A percentile compares a stretch with the other conserved stretches of the same genome.
Conservation (phyloP, 768 basidiomycete genomes). For the Tylopilus rubrobrunneus region DNA sequence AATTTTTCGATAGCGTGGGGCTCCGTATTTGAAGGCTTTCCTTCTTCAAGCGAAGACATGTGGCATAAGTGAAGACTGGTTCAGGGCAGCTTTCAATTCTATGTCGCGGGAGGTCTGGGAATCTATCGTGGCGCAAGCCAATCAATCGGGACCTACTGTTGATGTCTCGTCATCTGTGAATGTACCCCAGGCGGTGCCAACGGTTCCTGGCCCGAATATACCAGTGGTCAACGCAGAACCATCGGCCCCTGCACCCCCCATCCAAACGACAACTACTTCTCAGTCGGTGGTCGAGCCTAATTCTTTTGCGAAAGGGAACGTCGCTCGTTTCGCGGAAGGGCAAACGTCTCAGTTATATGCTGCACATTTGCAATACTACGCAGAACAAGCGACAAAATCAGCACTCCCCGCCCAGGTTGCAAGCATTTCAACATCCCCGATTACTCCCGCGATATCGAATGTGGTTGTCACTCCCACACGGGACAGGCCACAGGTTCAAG, state of each 20-base stretch:
- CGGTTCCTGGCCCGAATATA: not conserved
- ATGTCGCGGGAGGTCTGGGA: conserved; percentile 16
- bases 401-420: conserved; percentile 3
- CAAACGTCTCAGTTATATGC: conserved; percentile 4
- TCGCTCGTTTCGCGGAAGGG: not conserved
- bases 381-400: conserved; percentile 15
- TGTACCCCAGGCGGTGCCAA: not conserved
- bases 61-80: conserved; percentile 22
- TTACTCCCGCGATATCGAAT: not conserved
- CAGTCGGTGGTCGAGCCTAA: not conserved
- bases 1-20: conserved; percentile 12
- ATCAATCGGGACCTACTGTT: not conserved
- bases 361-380: conserved; percentile 20
- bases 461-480: conserved; percentile 7
- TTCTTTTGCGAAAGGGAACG: not conserved
- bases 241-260: not conserved
- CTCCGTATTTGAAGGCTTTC: conserved; percentile 9
- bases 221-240: not conserved
- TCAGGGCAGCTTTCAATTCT: conserved; percentile 12
- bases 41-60: conserved; percentile 9
- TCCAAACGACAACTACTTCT: not conserved
- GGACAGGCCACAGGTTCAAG: not conserved
- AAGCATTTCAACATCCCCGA: not conserved
- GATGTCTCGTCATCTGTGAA: not conserved
- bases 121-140: conserved; percentile 4